Percentiles rank a stretch among this genome's conserved stretches.
Conservation (phyloP, 345 rosid genomes). For the Passiflora organensis region DNA sequence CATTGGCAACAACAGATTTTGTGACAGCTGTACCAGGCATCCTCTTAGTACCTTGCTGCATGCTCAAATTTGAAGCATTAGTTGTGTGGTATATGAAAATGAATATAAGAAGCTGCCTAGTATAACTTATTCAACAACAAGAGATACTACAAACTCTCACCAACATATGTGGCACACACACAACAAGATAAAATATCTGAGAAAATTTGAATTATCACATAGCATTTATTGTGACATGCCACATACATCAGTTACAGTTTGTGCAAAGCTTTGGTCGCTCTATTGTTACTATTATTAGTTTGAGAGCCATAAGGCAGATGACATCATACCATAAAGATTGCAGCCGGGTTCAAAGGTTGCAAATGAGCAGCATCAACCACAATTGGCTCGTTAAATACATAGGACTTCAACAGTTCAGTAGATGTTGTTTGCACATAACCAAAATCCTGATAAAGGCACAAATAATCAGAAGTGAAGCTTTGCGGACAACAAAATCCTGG, state of each 20-base stretch:
- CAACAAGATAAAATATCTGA: too few species aligned
- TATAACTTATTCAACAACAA: not conserved
- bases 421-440: constrained; percentile 98
- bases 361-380: constrained; percentile 70
- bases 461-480: too few species aligned
- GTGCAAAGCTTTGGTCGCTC: too few species aligned
- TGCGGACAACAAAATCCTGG: too few species aligned
- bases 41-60: constrained; percentile 93
- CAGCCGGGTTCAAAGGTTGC: constrained; percentile 89
- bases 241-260: too few species aligned
- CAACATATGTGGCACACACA: too few species aligned
- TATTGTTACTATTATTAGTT: not conserved
- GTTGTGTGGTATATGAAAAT: too few species aligned
- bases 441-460: constrained; percentile 61
- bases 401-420: constrained; percentile 88
- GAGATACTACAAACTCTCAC: too few species aligned
- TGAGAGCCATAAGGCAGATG: constrained; percentile 6
- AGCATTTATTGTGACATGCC: too few species aligned
- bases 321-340: constrained; percentile 72
- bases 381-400: constrained; percentile 91
- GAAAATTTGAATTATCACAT: too few species aligned
- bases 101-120: not conserved
- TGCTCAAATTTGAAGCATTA: constrained; percentile 21
- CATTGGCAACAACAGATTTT: constrained; percentile 95
- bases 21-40: constrained; percentile 99